Evolutionary conservation across 768 basidiomycete species (phyloP), one percentile per base, ranked within the genome.

Genomic region (Royoungia palumana): DNA sequence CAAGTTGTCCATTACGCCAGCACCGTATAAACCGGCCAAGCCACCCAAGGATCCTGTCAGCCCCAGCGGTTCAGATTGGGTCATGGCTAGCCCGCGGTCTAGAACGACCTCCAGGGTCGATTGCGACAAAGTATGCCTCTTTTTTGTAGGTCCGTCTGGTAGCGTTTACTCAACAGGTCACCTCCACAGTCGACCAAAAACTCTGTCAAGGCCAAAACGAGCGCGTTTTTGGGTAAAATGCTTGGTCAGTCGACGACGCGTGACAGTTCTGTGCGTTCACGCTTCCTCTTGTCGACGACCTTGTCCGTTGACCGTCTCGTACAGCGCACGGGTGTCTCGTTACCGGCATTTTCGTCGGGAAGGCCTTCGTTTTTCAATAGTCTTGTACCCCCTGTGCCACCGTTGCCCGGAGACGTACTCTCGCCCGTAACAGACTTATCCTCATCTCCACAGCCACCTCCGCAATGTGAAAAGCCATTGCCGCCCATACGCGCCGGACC

Each of bases 151-250:
- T 12, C 17, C 14, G 30, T 6, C 27, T 16, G 35, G n/a, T 36
- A 25, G 24, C 12, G 30, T 17, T 28, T 3, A 13, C 28, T 47
- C 36, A 58, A 44, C 40, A 10, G 8, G 19, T 41, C 12, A 27
- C 21, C 28, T 24, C 5, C 2, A 12, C 9, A 66, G 65, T 14
- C 69, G 24, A 59, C 71, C 11, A 89, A 79, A 64, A 77, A 80
- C 11, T 82, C 87, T 6, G 83, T 91, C 49, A 72, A 87, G 53
- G 77, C 81, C 32, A 91, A 88, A 65, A 88, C 87, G n/a, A 86
- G 79, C 58, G 86, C 86, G 39, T 83, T 92, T 62, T 73, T 86
- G 54, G 87, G 87, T 3, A 89, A 83, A 68, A 85, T 92, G 82
- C 69, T 85, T 34, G 87, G 87, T 4, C 78, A 83, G 57, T 74